Evolutionary conservation across 2,329 filamentous ascomycete genomes (phyloP), one percentile per base, ranked within the genome.

Genomic region (Claviceps arundinis): DNA sequence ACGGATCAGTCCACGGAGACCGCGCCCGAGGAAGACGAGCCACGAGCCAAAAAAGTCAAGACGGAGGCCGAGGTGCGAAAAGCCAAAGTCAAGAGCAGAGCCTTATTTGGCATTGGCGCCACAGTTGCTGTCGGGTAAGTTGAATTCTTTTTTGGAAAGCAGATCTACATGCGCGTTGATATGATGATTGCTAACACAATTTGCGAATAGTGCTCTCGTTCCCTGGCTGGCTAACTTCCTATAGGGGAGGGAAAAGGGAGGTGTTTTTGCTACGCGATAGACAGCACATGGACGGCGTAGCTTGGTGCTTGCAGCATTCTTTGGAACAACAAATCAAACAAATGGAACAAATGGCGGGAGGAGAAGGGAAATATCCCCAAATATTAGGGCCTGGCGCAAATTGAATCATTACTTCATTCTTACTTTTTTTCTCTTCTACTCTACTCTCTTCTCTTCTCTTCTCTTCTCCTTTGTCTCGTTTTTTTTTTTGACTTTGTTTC

Each of bases 41-140:
- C 70, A 4, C 70, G 70, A 47, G 67, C 82, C 66, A 97, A 97
- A 80, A 88, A 85, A 64, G 81, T 79, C 42, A 88, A 84, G 74
- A 85, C 89, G 1, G 86, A 93, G 65, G 79, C 86, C 45, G 85
- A 93, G 68, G 67, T 94, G 59, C 84, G 84, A 68, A 90, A 89
- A 71, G 85, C 94, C 70, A 86, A 83, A 63, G 88, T 96, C 58
- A 84, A 88, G 70, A 88, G 84, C 68, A 81, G 89, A 64, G 89
- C 93, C 47, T 73, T 95, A 55, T 77, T 95, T 56, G 91, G 93
- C 54, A 80, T 97, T 50, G 87, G 84, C 56, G 89, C 89, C 53
- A 93, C 88, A 47, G 77, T 96, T 65, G 88, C 87, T 53, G 78
- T 96, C 67, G 90, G 90, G 93, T 97, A 80, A 73, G 89, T 85